Base-by-base conservation (phyloP, 148 eudicot species). In the Spergularia marina region DNA sequence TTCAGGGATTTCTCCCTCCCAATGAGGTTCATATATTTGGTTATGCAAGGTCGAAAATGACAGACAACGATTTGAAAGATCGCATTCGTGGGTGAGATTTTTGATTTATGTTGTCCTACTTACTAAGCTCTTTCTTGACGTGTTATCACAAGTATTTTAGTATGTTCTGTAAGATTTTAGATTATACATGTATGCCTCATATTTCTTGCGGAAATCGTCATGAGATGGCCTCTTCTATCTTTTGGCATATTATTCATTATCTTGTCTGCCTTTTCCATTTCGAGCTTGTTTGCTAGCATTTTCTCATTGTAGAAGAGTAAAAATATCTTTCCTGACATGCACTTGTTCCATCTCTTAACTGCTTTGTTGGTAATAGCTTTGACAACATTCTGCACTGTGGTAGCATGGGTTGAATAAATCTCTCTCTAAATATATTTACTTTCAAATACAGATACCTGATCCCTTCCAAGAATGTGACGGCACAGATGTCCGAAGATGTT, bases 11-110 rank as follows among this genome's bases (percentile, higher is more conserved):
- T 79, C 83, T 91, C 77, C 85, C 76, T 41, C 65, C 87, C 47
- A 64, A 81, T 73, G 98, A 94, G 73, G 98, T 94, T 65, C 91
- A 85, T 74, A 90, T 94, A 73, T 90, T 90, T 80, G 96, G 97
- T 16, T 94, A 91, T 83, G 98, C 97, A 40, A 90, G 98, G 83
- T 85, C 96, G 72, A 90, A 87, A 83, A 90, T 90, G 73, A 74
- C 91, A 0, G 91, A 94, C 72, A 84, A 87, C 39, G 91, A 94
- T n/a, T 79, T 94, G 82, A 89, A 80, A 80, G 83, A 87, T 75
- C 93, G 89, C 47, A 81, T 94, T 57, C 84, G 82, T 47, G 93
- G 92, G 97, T 94, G 80, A 85, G 97, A 53, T 76, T 79, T 74
- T 53, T 7, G 7, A 17, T 64, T 69, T 81, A 6, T 65, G 18